phyloP scores from a whole-genome alignment of 768 basidiomycete genomes.

The Leccinum arenicola region DNA sequence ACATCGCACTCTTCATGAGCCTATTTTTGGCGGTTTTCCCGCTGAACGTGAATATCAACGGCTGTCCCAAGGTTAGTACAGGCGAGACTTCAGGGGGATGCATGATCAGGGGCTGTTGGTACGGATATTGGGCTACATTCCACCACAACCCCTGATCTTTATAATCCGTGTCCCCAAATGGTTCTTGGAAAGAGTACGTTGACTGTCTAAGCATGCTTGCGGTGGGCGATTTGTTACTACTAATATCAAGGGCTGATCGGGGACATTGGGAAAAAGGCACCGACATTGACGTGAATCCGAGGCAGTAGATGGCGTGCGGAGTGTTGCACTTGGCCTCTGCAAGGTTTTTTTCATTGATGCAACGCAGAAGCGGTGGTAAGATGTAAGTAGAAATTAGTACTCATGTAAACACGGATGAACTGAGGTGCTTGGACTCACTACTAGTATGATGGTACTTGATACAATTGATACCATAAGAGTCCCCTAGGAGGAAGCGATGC shows the following conservation, averaged over 20 bases:
- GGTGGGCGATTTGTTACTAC: not conserved
- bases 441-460: not conserved
- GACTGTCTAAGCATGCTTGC: conserved; percentile 17
- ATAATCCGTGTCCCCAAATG: conserved; percentile 13
- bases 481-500: not conserved
- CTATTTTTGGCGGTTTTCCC: conserved; percentile 30
- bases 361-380: not conserved
- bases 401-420: not conserved
- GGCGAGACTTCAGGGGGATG: conserved; percentile 15
- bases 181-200: conserved; percentile 11
- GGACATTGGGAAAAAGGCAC: not conserved
- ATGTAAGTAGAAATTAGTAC: not conserved
- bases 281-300: conserved; percentile 1
- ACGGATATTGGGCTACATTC: conserved; percentile 14
- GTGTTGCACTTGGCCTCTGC: not conserved
- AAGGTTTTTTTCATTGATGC: not conserved
- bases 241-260: conserved; percentile 1
- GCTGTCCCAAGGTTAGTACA: conserved; percentile 23
- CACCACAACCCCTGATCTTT: conserved; percentile 12
- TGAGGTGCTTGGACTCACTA: conserved; percentile 8
- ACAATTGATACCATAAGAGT: not conserved
- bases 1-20: conserved; percentile 36
- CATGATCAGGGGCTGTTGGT: conserved; percentile 14
- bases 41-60: conserved; percentile 30
- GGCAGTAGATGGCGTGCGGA: not conserved